These are phyloP conservation scores for Phenoliferia sp. DNA, from an alignment of 1,284 basidiomycete species.

Conservation along the genomic window DNA sequence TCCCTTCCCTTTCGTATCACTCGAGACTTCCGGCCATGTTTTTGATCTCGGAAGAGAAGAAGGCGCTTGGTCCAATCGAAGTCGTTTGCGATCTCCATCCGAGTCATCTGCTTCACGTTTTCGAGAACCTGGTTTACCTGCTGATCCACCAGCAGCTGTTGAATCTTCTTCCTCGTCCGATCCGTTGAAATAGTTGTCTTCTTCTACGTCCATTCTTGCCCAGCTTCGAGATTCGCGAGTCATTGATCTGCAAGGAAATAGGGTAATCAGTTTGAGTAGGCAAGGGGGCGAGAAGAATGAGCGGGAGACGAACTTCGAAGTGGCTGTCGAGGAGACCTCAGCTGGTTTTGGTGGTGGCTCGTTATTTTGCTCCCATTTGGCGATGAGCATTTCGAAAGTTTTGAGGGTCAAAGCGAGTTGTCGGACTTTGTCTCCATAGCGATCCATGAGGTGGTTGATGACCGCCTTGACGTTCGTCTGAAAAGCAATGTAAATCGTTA, in stretches of 20 bases:
- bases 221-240: constrained; percentile 43
- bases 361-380: constrained; percentile 85
- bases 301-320: constrained; percentile 11
- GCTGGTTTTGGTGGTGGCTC: constrained; percentile 58
- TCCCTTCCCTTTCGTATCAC: neutral
- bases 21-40: constrained; percentile 9
- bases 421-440: constrained; percentile 62
- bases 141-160: neutral
- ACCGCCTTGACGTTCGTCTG: constrained; percentile 52
- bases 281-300: constrained; percentile 10
- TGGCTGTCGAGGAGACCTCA: neutral
- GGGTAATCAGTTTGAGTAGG: constrained; percentile 16
- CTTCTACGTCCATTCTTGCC: constrained; percentile 58
- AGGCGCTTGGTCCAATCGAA: constrained; percentile 4
- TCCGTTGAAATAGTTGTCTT: constrained; percentile 79
- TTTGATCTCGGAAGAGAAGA: constrained; percentile 6
- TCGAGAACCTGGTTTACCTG: neutral
- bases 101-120: constrained; percentile 1
- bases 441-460: constrained; percentile 77
- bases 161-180: constrained; percentile 61
- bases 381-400: constrained; percentile 67
- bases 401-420: constrained; percentile 59
- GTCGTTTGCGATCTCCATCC: constrained; percentile 8
- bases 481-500: constrained; percentile 12
- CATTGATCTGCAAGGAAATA: constrained; percentile 40